Evolutionary conservation across 2,329 filamentous ascomycete species (phyloP).

Genomic region (Diplocarpon rosae): DNA sequence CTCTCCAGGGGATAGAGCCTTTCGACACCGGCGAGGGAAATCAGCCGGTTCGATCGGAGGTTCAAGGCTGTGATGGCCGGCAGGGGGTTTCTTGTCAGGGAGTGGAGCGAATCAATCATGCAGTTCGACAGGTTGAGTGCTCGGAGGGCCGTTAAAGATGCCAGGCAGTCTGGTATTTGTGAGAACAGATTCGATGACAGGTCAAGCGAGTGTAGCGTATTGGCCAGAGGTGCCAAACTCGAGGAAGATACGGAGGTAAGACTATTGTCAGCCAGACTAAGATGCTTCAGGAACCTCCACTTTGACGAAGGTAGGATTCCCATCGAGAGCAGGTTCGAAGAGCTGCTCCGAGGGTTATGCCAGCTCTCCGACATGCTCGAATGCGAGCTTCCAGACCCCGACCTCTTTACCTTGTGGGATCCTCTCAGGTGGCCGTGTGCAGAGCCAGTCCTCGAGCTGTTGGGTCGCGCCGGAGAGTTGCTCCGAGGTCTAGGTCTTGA

Average conservation of each 20-base stretch:
- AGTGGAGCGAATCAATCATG: slow-evolving; percentile 93
- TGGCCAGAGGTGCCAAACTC: slow-evolving; percentile 72
- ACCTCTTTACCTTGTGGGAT: slow-evolving; percentile 66
- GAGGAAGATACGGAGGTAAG: slow-evolving; percentile 67
- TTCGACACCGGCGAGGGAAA: slow-evolving; percentile 82
- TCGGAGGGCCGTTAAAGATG: slow-evolving; percentile 74
- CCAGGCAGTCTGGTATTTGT: slow-evolving; percentile 87
- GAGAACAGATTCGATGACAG: slow-evolving; percentile 85
- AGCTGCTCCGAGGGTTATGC: slow-evolving; percentile 56
- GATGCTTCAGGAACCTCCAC: slow-evolving; percentile 88
- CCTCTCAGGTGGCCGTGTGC: slow-evolving; percentile 50
- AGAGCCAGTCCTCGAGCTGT: slow-evolving; percentile 58
- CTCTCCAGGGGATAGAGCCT: slow-evolving; percentile 79
- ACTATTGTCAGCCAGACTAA: slow-evolving; percentile 85
- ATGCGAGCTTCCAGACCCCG: slow-evolving; percentile 85
- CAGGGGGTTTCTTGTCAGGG: slow-evolving; percentile 71
- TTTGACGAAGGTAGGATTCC: slow-evolving; percentile 72
- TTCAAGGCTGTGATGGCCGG: slow-evolving; percentile 92
- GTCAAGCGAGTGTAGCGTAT: slow-evolving; percentile 84
- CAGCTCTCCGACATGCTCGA: slow-evolving; percentile 61
- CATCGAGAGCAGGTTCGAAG: slow-evolving; percentile 63
- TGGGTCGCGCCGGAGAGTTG: slow-evolving; percentile 68
- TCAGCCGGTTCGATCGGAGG: slow-evolving; percentile 75
- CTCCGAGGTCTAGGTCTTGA: slow-evolving; percentile 57
- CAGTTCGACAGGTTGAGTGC: slow-evolving; percentile 91